phyloP scores from a whole-genome alignment of 257 asterid species.

The Przewalskia tangutica region DNA sequence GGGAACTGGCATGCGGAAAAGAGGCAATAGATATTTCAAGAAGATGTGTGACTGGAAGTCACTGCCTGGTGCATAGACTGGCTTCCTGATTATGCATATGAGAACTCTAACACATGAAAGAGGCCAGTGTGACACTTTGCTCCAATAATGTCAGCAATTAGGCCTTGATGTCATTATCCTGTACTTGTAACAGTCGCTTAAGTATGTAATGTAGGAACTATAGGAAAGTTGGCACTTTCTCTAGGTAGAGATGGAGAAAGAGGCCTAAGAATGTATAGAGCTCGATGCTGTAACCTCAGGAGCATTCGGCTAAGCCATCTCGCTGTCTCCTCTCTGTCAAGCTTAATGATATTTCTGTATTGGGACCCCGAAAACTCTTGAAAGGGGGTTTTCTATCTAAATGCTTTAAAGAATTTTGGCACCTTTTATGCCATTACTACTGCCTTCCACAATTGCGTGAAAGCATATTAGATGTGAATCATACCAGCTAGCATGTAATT shows the following conservation, averaged over 20 bases:
- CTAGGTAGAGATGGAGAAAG: background rate
- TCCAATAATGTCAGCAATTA: background rate
- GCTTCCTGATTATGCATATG: background rate
- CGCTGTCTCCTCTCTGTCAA: background rate
- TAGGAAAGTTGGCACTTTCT: background rate
- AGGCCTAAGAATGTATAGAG: background rate
- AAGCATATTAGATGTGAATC: background rate
- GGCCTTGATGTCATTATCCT: background rate
- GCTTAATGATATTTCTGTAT: background rate
- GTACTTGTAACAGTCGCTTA: background rate
- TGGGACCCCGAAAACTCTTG: background rate
- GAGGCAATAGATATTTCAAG: constrained; percentile 48
- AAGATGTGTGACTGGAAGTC: constrained; percentile 56
- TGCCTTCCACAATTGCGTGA: background rate
- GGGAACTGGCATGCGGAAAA: constrained; percentile 54
- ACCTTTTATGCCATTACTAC: background rate
- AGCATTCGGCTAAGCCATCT: background rate
- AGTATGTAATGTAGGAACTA: background rate
- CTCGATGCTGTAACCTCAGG: background rate
- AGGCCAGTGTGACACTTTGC: background rate
- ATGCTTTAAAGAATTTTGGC: background rate
- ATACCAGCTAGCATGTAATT: background rate
- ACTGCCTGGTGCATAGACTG: constrained; percentile 28
- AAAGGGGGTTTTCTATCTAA: background rate
- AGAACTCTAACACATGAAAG: background rate